Evolutionary conservation across 441 rosid species (phyloP), one percentile per base, ranked within the genome.

Genomic region (Adansonia madagascariensis): DNA sequence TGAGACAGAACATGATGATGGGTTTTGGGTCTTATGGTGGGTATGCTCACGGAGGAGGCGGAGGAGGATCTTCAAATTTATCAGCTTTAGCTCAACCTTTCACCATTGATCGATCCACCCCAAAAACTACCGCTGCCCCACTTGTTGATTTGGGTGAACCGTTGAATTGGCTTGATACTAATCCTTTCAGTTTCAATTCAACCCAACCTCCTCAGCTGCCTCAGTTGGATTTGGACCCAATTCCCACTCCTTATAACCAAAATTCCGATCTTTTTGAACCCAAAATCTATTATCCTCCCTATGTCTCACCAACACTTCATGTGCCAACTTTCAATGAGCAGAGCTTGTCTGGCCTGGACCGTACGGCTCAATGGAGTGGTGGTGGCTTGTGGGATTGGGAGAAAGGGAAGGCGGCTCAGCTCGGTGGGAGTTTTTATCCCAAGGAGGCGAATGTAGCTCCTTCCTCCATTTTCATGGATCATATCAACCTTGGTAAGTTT

Each of bases 21-120:
- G 85, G 82, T 76, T 78, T 77, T 76, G 87, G 88, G 78, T n/a
- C 61, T 77, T 78, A 80, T 50, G 85, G 57, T 44, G 57, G 78
- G 47, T 53, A 44, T 35, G 39, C 11, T 6, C 9, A 49, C 69
- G 89, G 87, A 71, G 90, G 39, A 35, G 39, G 39, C 39, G 39
- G 39, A 35, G 39, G 89, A 75, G 86, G 88, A 52, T 84, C 81
- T 61, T 90, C 91, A 11, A 89, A 84, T 80, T 80, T 90, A 76
- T 89, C 92, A 3, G 84, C 92, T 76, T 83, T 78, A 62, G 94
- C 94, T 72, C 91, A 84, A 8, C 94, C 94, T 43, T 90, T 90
- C 55, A 85, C 86, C 6, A 90, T 87, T 14, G 86, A 84, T 15
- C 82, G 86, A 57, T 78, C 85, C 52, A 55, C 64, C 1, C 71